Base-by-base conservation (phyloP, 1,284 basidiomycete species). In the Pseudozyma pruni region DNA sequence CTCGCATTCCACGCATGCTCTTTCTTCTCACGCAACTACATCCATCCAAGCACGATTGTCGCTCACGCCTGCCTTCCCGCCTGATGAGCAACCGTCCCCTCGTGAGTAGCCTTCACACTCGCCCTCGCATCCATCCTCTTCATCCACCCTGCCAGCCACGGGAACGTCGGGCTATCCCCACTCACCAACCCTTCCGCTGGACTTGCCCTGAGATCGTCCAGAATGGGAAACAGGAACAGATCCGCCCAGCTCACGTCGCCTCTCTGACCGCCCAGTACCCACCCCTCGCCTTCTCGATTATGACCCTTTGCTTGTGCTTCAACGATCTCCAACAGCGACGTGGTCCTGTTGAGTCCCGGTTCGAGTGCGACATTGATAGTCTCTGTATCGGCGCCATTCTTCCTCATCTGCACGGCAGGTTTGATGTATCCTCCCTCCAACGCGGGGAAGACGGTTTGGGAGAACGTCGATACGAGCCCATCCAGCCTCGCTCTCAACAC, bases 191-290 rank as follows among this genome's bases (percentile, higher is more conserved):
- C 19, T 4, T 22, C 48, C 0, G 54, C 58, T 6, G 64, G 60
- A 11, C 47, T 44, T 2, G 43, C 47, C 8, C 55, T 27, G 3
- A 72, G 35, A 40, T 72, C 64, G 49, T 59, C 60, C 9, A 69
- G 13, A 27, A 70, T 51, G 27, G 70, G 70, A 37, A 50, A 72
- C 14, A 72, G 51, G 60, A 72, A 72, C 1, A 72, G 52, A 25
- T 72, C 70, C 2, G 70, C 58, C 70, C 70, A 72, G 2, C 47
- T 56, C 7, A 64, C 8, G 0, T 49, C 20, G 6, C 11, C 9
- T 22, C 16, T 16, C 9, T 16, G 25, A 8, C 35, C 27, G 16
- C 64, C 57, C 20, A 63, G 9, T n/a, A 61, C 38, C 50, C 46
- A 62, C 4, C 51, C 56, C 4, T 43, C 6, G 1, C 13, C 11